Base-by-base conservation (phyloP, 192 early-diverging fungal genomes). In the Umbelopsis vinacea region DNA sequence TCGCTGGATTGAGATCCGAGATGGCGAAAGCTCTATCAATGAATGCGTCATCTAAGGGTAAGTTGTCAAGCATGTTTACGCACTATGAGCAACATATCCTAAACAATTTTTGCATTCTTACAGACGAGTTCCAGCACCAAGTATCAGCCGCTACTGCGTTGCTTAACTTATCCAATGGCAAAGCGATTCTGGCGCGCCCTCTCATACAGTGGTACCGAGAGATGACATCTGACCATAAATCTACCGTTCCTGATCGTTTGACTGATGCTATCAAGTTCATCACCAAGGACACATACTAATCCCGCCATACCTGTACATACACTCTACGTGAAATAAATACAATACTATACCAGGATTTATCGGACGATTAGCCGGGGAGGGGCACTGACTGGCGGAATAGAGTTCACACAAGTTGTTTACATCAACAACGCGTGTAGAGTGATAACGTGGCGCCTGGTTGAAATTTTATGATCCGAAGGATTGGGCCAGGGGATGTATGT, bases 1-100 rank as follows among this genome's bases (percentile, higher is more conserved):
- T 63, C 15, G 57, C 57, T 6, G 57, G 57, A 3, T 26, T 63
- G 57, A 63, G 57, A 63, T 63, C 57, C n/a, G 57, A 63, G 17
- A 63, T 63, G 57, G 35, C 57, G 3, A 63, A 63, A 37, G 57
- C 57, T 37, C 57, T 63, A 33, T 37, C 26, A 19, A 35, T 63
- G 12, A 63, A 37, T 37, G 57, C 26, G 6, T 35, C 33, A 14
- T 63, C 57, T 29, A 1, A 15, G 3, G 57, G 57, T 63, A 63
- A 63, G 33, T n/a, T 4, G 2, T 29, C 3, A 29, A 29, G 37
- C 33, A 22, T 17, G 14, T 19, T 35, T n/a, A 3, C 0, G 17
- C 15, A 11, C 11, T 11, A 7, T 35, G 15, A 35, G 26, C 26
- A 0, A 12, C 55, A 37, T 14, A 35, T n/a, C 33, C 29, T 37